These are phyloP conservation scores for Wickerhamiella azymoides DNA, from an alignment of 805 yeast genomes.

Conservation along the genomic window DNA sequence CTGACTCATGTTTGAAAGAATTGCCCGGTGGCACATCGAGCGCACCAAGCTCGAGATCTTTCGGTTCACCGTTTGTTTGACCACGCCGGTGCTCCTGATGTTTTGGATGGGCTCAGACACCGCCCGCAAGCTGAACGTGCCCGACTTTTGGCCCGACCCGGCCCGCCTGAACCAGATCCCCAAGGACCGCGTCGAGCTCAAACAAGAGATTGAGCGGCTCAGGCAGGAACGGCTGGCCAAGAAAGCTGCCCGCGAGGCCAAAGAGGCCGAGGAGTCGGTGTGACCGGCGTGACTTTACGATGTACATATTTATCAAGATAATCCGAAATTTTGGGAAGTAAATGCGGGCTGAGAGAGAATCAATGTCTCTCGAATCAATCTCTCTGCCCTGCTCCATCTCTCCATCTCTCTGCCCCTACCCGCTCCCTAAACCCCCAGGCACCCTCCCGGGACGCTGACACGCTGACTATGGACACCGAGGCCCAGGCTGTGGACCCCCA, in stretches of 20 bases:
- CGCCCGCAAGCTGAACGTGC: conserved; percentile 74
- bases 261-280: background rate
- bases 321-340: too few species aligned
- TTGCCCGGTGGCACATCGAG: conserved; percentile 9
- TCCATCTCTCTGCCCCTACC: background rate
- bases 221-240: conserved; percentile 44
- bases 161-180: conserved; percentile 82
- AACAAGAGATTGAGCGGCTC: conserved; percentile 82
- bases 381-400: too few species aligned
- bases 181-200: conserved; percentile 81
- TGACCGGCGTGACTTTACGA: too few species aligned
- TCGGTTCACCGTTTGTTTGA: conserved; percentile 66
- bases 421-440: background rate
- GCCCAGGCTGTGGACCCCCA: conserved; percentile 2
- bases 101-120: conserved; percentile 85
- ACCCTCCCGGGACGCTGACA: too few species aligned
- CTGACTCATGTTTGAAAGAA: conserved; percentile 2
- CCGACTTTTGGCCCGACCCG: conserved; percentile 97
- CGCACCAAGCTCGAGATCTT: conserved; percentile 21
- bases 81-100: conserved; percentile 86
- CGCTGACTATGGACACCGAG: conserved; percentile 8
- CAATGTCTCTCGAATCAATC: too few species aligned
- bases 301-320: background rate
- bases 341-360: too few species aligned
- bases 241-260: background rate